phyloP scores from a whole-genome alignment of 495 filamentous ascomycete species.

The Xylaria palmicola region DNA sequence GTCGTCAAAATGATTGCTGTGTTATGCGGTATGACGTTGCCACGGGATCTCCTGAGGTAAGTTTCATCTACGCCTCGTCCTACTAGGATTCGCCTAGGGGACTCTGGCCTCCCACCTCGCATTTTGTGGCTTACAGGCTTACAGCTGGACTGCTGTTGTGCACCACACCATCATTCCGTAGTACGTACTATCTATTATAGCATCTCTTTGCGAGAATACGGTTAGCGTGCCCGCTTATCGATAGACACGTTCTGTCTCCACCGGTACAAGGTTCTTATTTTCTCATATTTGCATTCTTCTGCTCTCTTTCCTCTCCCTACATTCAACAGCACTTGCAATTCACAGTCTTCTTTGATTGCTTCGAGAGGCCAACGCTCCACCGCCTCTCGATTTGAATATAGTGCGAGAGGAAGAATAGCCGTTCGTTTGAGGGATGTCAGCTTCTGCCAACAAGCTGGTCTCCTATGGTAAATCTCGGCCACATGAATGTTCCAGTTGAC shows the following conservation, averaged over 20 bases:
- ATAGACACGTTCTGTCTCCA: too few relatives aligned
- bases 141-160: neutral
- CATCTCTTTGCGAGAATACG: neutral
- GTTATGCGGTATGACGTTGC: too few relatives aligned
- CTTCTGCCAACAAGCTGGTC: conserved; percentile 23
- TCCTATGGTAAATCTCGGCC: conserved; percentile 36
- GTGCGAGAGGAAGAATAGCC: conserved; percentile 33
- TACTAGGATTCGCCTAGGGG: too few relatives aligned
- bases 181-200: neutral
- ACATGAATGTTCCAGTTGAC: conserved; percentile 16
- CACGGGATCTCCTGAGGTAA: too few relatives aligned
- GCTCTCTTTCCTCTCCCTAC: conserved; percentile 19
- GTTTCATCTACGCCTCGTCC: too few relatives aligned
- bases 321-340: conserved; percentile 33
- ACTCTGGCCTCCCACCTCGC: too few relatives aligned
- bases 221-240: conserved; percentile 2
- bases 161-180: neutral
- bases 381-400: conserved; percentile 31
- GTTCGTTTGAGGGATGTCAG: conserved; percentile 36
- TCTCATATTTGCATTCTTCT: neutral
- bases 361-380: conserved; percentile 20
- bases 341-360: conserved; percentile 27
- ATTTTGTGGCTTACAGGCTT: too few relatives aligned
- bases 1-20: too few relatives aligned
- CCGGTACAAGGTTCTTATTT: neutral